Conservation (phyloP, 345 rosid species). For the Pugionium cornutum region DNA sequence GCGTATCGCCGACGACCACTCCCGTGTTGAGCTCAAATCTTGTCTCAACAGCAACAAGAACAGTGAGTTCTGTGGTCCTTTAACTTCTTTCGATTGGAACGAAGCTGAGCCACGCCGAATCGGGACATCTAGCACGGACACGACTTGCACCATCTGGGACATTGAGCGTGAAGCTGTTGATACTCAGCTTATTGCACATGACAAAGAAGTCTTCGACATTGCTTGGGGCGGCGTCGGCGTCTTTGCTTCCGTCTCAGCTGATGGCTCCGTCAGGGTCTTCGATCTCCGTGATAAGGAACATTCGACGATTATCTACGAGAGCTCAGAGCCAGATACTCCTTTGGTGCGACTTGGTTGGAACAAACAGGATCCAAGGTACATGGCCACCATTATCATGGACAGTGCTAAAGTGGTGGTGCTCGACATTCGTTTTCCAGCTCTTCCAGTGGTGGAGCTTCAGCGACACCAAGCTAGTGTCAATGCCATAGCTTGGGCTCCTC, state of each 20-base stretch:
- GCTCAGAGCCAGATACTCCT: conserved; percentile 91
- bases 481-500: conserved; percentile 98
- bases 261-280: conserved; percentile 86
- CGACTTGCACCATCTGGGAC: conserved; percentile 96
- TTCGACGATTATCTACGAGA: conserved; percentile 87
- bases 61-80: conserved; percentile 84
- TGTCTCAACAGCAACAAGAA: conserved; percentile 83
- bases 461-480: conserved; percentile 88
- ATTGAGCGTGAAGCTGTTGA: conserved; percentile 85
- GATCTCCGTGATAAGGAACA: conserved; percentile 90
- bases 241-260: conserved; percentile 90
- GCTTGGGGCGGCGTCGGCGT: conserved; percentile 99
- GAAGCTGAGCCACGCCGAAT: conserved; percentile 91
- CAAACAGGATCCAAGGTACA: conserved; percentile 94
- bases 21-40: conserved; percentile 66
- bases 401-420: conserved; percentile 88
- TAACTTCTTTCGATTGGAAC: conserved; percentile 95
- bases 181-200: conserved; percentile 94
- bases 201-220: conserved; percentile 92
- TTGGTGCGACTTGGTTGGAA: conserved; percentile 94
- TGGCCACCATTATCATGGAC: conserved; percentile 97
- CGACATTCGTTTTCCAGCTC: conserved; percentile 88
- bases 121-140: conserved; percentile 88
- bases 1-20: conserved; percentile 67
- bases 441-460: conserved; percentile 91